A percentile compares a stretch with the other conserved stretches of the same genome.
Conservation (phyloP, 768 basidiomycete genomes). For the Psilocybe cubensis region DNA sequence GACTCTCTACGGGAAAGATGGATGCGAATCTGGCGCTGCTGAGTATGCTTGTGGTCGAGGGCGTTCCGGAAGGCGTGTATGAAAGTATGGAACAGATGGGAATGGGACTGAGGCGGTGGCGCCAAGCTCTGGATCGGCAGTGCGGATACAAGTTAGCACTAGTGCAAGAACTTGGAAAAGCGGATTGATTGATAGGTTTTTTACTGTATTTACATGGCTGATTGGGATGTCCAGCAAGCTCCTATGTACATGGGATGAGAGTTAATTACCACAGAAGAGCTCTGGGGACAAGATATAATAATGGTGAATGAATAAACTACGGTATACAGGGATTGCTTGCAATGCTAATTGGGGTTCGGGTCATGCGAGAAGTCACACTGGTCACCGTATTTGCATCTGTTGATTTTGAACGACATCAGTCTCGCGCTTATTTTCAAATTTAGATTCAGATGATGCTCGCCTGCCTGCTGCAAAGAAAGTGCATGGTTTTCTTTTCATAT, state of each 20-base stretch:
- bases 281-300: neutral
- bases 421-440: conserved; percentile 38
- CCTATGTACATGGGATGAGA: neutral
- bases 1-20: neutral
- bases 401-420: conserved; percentile 48
- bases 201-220: neutral
- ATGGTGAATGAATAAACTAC: conserved; percentile 17
- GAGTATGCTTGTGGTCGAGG: neutral
- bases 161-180: neutral
- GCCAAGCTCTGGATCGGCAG: neutral
- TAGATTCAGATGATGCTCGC: conserved; percentile 67
- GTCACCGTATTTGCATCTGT: conserved; percentile 89
- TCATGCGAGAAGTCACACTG: conserved; percentile 87
- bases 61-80: neutral
- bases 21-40: neutral
- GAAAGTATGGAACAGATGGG: neutral
- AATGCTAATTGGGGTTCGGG: conserved; percentile 17
- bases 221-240: neutral
- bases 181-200: neutral
- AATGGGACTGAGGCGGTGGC: neutral
- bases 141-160: neutral
- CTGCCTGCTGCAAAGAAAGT: conserved; percentile 91
- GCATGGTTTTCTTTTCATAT: conserved; percentile 88
- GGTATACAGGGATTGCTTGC: conserved; percentile 21
- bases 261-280: conserved; percentile 11